Conservation (phyloP, 2,329 filamentous ascomycete genomes). For the Aspergillus awamori region DNA sequence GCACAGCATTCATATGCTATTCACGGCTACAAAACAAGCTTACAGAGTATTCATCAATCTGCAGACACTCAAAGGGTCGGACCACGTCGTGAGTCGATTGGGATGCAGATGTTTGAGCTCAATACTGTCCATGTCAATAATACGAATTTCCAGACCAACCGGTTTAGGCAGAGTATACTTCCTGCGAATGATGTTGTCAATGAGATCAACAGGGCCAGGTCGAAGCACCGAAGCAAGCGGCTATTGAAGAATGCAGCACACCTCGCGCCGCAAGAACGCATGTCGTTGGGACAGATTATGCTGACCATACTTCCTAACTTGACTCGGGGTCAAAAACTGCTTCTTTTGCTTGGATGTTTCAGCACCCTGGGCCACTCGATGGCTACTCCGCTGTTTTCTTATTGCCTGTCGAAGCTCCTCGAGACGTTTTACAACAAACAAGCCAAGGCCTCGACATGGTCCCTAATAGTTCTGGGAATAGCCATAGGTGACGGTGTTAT, state of each 20-base stretch:
- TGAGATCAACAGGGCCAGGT: not conserved
- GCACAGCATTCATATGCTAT: not conserved
- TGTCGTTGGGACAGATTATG: slow-evolving; percentile 58
- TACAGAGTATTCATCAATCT: not conserved
- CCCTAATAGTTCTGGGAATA: slow-evolving; percentile 68
- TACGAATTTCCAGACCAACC: not conserved
- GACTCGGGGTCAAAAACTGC: slow-evolving; percentile 51
- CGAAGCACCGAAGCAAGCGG: not conserved
- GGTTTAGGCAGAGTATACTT: not conserved
- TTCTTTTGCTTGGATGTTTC: slow-evolving; percentile 63
- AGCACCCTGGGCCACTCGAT: slow-evolving; percentile 66
- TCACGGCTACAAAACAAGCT: not conserved
- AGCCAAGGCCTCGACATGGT: slow-evolving; percentile 63
- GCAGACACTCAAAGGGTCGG: not conserved
- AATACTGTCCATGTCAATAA: not conserved
- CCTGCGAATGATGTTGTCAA: not conserved
- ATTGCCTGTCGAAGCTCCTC: slow-evolving; percentile 72
- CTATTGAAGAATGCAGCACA: not conserved
- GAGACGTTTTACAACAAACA: slow-evolving; percentile 65
- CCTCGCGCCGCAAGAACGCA: not conserved
- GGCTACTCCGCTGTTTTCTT: slow-evolving; percentile 74
- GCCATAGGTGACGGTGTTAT: slow-evolving; percentile 67
- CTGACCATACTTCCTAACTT: slow-evolving; percentile 72
- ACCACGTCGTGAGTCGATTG: not conserved
- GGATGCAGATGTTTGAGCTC: slow-evolving; percentile 8